Evolutionary conservation across 441 rosid species (phyloP).

Genomic region (Omphalea diandra): DNA sequence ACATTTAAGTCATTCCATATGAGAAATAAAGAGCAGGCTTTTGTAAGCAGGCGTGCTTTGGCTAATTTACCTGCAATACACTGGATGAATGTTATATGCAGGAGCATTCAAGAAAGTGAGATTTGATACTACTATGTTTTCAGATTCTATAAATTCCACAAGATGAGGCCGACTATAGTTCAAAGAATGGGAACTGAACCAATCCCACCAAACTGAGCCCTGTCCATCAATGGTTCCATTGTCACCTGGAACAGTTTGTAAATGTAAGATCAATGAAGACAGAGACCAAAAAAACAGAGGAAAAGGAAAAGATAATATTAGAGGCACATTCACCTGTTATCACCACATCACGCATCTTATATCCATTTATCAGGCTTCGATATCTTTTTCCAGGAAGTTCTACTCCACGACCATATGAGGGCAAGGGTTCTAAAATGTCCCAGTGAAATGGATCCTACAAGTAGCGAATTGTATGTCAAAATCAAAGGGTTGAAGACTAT

Average conservation of each 20-base stretch:
- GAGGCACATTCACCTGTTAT: conserved; percentile 55
- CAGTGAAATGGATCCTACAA: conserved; percentile 76
- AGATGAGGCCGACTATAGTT: conserved; percentile 90
- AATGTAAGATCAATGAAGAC: background rate
- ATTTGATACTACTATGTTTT: conserved; percentile 60
- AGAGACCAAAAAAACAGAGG: background rate
- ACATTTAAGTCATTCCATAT: conserved; percentile 1
- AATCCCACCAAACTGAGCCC: conserved; percentile 89
- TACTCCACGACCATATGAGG: conserved; percentile 85
- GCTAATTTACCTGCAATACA: conserved; percentile 65
- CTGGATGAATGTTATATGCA: conserved; percentile 80
- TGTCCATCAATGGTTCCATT: conserved; percentile 93
- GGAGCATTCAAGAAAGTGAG: conserved; percentile 83
- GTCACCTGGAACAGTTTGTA: conserved; percentile 48
- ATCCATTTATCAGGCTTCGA: conserved; percentile 78
- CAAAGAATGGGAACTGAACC: conserved; percentile 56
- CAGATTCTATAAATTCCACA: conserved; percentile 65
- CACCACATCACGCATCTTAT: conserved; percentile 67
- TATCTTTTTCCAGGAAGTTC: conserved; percentile 76
- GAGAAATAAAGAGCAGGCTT: background rate
- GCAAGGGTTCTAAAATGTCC: conserved; percentile 72
- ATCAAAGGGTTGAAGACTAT: background rate
- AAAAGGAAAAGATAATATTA: background rate
- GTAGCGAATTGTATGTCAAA: conserved; percentile 17
- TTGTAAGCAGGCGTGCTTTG: background rate